Evolutionary conservation across 352 stramenopile genomes (phyloP).

Genomic region (Nothophytophthora sp.): DNA sequence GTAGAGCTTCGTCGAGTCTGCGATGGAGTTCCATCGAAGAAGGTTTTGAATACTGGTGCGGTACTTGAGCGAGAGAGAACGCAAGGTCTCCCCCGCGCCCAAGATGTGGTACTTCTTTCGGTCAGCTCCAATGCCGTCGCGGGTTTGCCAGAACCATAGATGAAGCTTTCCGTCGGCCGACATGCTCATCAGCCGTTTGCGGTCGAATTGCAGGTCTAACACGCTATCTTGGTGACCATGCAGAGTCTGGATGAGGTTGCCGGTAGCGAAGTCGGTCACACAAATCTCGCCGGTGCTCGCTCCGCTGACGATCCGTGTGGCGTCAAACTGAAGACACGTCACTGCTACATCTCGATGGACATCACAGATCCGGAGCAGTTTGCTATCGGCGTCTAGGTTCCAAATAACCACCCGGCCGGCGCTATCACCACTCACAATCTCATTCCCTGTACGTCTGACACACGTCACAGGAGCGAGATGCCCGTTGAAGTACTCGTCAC

Average conservation of each 20-base stretch:
- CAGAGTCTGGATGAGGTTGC: slow-evolving; percentile 68
- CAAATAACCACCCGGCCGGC: slow-evolving; percentile 63
- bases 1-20: slow-evolving; percentile 73
- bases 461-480: slow-evolving; percentile 60
- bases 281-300: slow-evolving; percentile 54
- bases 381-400: slow-evolving; percentile 66
- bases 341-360: slow-evolving; percentile 49
- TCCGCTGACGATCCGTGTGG: slow-evolving; percentile 71
- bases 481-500: slow-evolving; percentile 51
- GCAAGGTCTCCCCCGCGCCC: slow-evolving; percentile 63
- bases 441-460: slow-evolving; percentile 57
- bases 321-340: slow-evolving; percentile 75
- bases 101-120: slow-evolving; percentile 79
- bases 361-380: slow-evolving; percentile 64
- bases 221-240: slow-evolving; percentile 44
- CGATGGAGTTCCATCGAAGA: slow-evolving; percentile 68
- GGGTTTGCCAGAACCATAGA: slow-evolving; percentile 73
- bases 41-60: slow-evolving; percentile 69
- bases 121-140: slow-evolving; percentile 36
- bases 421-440: slow-evolving; percentile 77
- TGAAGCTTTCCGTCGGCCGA: slow-evolving; percentile 54
- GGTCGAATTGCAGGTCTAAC: slow-evolving; percentile 77
- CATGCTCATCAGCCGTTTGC: slow-evolving; percentile 65
- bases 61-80: slow-evolving; percentile 78
- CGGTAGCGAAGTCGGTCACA: slow-evolving; percentile 74